phyloP scores from a whole-genome alignment of 768 basidiomycete species.

The Trametes meyenii region DNA sequence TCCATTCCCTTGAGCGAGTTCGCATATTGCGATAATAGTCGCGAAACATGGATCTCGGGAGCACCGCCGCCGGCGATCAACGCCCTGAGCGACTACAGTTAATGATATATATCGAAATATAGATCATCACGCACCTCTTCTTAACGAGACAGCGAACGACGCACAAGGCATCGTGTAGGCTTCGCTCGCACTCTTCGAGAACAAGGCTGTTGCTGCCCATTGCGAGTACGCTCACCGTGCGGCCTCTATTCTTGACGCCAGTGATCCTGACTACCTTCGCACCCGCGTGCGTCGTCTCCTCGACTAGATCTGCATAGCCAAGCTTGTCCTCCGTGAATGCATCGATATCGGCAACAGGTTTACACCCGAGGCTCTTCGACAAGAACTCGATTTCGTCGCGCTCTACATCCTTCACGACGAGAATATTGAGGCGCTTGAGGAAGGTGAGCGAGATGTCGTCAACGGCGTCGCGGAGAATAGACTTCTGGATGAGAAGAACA shows the following conservation, averaged over 20 bases:
- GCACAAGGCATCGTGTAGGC: conserved; percentile 98
- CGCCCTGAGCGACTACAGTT: conserved; percentile 50
- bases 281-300: conserved; percentile 80
- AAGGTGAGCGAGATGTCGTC: conserved; percentile 97
- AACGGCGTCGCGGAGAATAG: conserved; percentile 98
- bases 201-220: conserved; percentile 93
- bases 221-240: conserved; percentile 93
- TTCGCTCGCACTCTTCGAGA: conserved; percentile 95
- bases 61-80: conserved; percentile 96
- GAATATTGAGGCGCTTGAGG: conserved; percentile 94
- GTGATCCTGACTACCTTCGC: conserved; percentile 94
- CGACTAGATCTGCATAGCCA: conserved; percentile 93
- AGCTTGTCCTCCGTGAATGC: conserved; percentile 98
- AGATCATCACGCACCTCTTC: conserved; percentile 68
- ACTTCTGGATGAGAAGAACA: conserved; percentile 98
- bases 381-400: conserved; percentile 99
- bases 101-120: not conserved
- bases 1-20: conserved; percentile 97
- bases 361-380: conserved; percentile 91
- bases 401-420: conserved; percentile 96
- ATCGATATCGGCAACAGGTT: conserved; percentile 96
- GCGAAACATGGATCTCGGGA: conserved; percentile 96
- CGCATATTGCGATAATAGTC: conserved; percentile 85
- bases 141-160: conserved; percentile 98
- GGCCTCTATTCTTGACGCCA: conserved; percentile 91